Evolutionary conservation across 2,329 filamentous ascomycete species (phyloP), one percentile per base, ranked within the genome.

Genomic region (Monilinia polystroma): DNA sequence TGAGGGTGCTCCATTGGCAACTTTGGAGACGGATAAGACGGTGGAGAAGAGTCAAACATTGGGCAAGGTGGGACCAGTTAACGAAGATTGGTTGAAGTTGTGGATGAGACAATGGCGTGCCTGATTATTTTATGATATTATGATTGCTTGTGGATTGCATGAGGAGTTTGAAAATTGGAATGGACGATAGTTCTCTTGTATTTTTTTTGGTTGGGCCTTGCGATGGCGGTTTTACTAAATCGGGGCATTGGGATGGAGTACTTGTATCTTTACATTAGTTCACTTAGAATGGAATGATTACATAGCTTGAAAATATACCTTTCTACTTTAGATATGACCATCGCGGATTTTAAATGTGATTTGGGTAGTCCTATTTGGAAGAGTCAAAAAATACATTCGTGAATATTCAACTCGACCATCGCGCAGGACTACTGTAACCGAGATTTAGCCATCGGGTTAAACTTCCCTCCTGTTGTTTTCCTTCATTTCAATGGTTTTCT

Each of bases 81-180:
- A 69, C 26, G 12, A 60, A 1, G 71, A 75, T 29, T 79, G 74
- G 77, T 72, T 80, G 68, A 57, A 64, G 7, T 76, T 75, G 64
- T 80, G 77, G 77, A 67, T 79, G 35, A 49, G 67, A 0, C 75
- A 79, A 65, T 80, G 76, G 79, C 57, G 54, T 18, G 71, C 66
- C 66, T 71, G 68, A 57, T 59, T 51, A 1, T 35, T 6, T 7
- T 38, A 52, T 29, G 38, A n/a, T 10, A 8, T 63, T 10, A 63
- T 63, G 7, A 29, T 16, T 7, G n/a, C 6, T 52, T 7, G 4
- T 32, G 14, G 6, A 54, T 35, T 52, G 23, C 43, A 45, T 63
- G 4, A 26, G n/a, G 32, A 32, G 29, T n/a, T 49, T 18, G 7
- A 12, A 52, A 16, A 16, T 51, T 29, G 14, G 45, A 29, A 43